Base-by-base conservation (phyloP, 805 yeast species). In the Yamadazyma sp. region DNA sequence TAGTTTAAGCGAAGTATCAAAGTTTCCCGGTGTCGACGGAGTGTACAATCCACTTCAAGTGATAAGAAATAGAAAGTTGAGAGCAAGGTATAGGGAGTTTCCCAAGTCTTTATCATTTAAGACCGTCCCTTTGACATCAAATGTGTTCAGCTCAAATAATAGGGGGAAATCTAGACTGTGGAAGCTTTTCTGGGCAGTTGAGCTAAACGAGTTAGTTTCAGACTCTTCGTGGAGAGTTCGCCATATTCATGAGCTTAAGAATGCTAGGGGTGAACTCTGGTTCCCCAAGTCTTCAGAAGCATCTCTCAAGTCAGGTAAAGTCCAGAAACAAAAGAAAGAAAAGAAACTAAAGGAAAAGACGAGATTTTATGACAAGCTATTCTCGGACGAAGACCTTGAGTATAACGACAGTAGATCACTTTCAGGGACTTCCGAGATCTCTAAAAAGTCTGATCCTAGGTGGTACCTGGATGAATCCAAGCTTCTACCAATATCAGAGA, bases 21-120 rank as follows among this genome's bases (percentile, higher is more conserved):
- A 30, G 3, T 71, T 73, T 45, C 71, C 68, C 2, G 77, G 75
- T 2, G 73, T 83, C 3, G 87, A 80, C 39, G 85, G 82, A 2
- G 73, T 76, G 3, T 88, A 81, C 64, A 88, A 88, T 53, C 96
- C 96, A 3, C 62, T 88, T 29, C 95, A 86, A 58, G 73, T 81
- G n/a, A 77, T 88, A 18, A 64, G 96, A 40, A 83, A 87, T 58
- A 69, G 95, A 41, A 70, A 69, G 47, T 54, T 82, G 3, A 58
- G 85, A 37, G 70, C 72, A 40, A 73, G 73, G 48, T 63, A 74
- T 48, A 70, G 69, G 35, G 77, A 75, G 40, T 62, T 64, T 23
- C 71, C 77, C 2, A 67, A 71, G 26, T 63, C 67, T 3, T 51
- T 74, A 9, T 57, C 71, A 1, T 57, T 73, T 19, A 70, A 73